Conservation (phyloP, 208 protist species). For the Vickermania ingenoplastis region DNA sequence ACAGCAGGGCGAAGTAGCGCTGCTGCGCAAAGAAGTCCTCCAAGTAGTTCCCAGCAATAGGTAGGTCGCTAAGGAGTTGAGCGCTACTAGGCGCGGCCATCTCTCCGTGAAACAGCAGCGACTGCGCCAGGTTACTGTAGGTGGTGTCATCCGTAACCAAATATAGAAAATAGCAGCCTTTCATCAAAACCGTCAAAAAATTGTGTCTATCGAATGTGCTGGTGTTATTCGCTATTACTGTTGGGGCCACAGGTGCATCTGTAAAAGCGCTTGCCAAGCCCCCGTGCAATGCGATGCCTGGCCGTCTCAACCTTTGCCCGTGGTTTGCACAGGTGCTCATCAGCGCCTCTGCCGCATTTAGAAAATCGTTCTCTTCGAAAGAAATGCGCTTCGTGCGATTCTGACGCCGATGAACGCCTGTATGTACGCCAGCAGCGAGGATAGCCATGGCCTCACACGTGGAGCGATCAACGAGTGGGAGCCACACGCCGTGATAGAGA, state of each 20-base stretch:
- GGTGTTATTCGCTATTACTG: background rate
- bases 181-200: background rate
- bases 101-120: background rate
- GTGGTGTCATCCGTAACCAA: background rate
- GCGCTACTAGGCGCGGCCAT: background rate
- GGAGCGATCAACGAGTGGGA: background rate
- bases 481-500: background rate
- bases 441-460: background rate
- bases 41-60: background rate
- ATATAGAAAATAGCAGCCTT: background rate
- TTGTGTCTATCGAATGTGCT: background rate
- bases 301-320: background rate
- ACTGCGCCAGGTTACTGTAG: background rate
- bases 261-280: background rate
- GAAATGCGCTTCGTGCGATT: background rate
- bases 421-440: background rate
- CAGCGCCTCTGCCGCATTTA: background rate
- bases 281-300: background rate
- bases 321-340: background rate
- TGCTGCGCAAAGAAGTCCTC: background rate
- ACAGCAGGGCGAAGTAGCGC: conserved; percentile 5
- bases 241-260: background rate
- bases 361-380: background rate
- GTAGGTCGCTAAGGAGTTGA: background rate
- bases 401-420: background rate